Percentiles rank a stretch among this genome's conserved stretches.
Evolutionary conservation across 306 rosid genomes (phyloP).

Genomic region (Datisca glomerata): DNA sequence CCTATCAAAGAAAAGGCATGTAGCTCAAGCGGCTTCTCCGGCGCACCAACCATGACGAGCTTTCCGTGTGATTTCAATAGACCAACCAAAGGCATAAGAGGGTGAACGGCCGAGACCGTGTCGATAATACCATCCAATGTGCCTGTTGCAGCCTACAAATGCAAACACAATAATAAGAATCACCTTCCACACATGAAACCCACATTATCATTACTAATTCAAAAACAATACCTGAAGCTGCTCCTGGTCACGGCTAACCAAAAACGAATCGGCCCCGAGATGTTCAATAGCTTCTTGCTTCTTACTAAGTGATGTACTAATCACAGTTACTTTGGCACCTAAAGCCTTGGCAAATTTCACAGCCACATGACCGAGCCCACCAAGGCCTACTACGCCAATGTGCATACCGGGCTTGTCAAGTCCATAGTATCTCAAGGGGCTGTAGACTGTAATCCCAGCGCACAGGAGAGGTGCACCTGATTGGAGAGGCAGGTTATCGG

Average conservation of each 20-base stretch:
- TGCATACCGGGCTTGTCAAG: slow-evolving; percentile 29
- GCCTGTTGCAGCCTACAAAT: slow-evolving; percentile 17
- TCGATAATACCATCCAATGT: slow-evolving; percentile 37
- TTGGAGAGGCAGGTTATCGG: slow-evolving; percentile 32
- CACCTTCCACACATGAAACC: too few species aligned
- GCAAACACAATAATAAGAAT: too few species aligned
- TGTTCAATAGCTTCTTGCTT: slow-evolving; percentile 30
- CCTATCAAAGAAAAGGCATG: slow-evolving; percentile 15
- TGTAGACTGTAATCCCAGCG: slow-evolving; percentile 45
- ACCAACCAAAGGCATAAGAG: slow-evolving; percentile 10
- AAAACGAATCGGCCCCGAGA: slow-evolving; percentile 33
- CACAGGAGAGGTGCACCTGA: slow-evolving; percentile 48
- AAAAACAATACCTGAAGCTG: slow-evolving; percentile 17
- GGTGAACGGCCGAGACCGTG: slow-evolving; percentile 22
- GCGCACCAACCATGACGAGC: slow-evolving; percentile 28
- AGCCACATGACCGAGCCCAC: slow-evolving; percentile 46
- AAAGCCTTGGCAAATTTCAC: slow-evolving; percentile 48
- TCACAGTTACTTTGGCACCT: slow-evolving; percentile 36
- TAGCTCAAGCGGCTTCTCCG: slow-evolving; percentile 17
- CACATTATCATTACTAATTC: neutral
- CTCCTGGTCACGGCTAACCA: slow-evolving; percentile 27
- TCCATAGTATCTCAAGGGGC: slow-evolving; percentile 30
- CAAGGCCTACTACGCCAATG: slow-evolving; percentile 47
- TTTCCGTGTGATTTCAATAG: slow-evolving; percentile 21
- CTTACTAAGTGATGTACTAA: slow-evolving; percentile 39